phyloP scores from a whole-genome alignment of 306 rosid genomes.

The Quercus robur region DNA sequence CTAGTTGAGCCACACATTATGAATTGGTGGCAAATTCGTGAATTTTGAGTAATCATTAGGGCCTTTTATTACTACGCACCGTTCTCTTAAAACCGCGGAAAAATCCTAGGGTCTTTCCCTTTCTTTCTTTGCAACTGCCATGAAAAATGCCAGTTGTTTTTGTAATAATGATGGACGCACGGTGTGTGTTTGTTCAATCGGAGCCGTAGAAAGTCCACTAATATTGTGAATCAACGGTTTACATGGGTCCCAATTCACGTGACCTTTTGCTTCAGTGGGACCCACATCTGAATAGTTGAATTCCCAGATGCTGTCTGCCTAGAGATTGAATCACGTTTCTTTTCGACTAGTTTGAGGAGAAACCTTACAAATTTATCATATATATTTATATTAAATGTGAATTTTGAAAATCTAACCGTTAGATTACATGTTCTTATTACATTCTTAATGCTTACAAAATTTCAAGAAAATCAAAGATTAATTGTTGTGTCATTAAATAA shows the following conservation, averaged over 20 bases:
- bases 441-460: too few species aligned
- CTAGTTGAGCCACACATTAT: background rate
- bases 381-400: too few species aligned
- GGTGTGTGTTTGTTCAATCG: background rate
- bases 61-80: background rate
- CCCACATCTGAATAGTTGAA: background rate
- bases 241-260: slow-evolving; percentile 25
- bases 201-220: slow-evolving; percentile 19
- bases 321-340: too few species aligned
- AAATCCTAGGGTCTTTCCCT: slow-evolving; percentile 9
- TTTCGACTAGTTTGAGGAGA: too few species aligned
- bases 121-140: background rate
- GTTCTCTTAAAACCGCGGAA: background rate
- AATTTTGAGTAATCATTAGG: background rate
- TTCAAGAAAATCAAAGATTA: too few species aligned
- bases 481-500: too few species aligned
- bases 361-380: too few species aligned
- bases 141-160: background rate
- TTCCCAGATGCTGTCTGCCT: too few species aligned
- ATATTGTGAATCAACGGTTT: slow-evolving; percentile 5
- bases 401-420: too few species aligned
- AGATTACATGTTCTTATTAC: too few species aligned
- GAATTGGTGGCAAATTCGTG: slow-evolving; percentile 1
- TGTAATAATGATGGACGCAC: background rate
- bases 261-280: background rate